Evolutionary conservation across 2,329 filamentous ascomycete genomes (phyloP).

Genomic region (Pseudonectria buxi): DNA sequence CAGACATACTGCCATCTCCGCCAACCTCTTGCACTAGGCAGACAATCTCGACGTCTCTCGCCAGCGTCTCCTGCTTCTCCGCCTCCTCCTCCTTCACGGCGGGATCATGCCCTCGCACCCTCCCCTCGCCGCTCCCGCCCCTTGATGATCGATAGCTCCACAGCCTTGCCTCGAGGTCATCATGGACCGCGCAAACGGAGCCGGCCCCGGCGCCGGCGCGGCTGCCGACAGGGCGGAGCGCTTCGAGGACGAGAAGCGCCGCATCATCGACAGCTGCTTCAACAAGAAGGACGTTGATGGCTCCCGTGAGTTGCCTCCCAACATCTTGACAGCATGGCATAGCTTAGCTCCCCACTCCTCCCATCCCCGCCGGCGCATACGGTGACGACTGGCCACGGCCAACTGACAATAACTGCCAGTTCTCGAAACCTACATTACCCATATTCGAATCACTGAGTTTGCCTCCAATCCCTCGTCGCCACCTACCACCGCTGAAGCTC

Average conservation of each 20-base stretch:
- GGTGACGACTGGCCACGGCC: background rate
- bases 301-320: slow-evolving; percentile 64
- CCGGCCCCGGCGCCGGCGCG: slow-evolving; percentile 26
- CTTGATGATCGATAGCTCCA: slow-evolving; percentile 14
- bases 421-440: slow-evolving; percentile 91
- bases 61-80: background rate
- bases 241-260: slow-evolving; percentile 93
- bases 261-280: slow-evolving; percentile 94
- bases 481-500: slow-evolving; percentile 72
- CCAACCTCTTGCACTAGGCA: too few relatives aligned
- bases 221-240: slow-evolving; percentile 57
- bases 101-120: slow-evolving; percentile 24
- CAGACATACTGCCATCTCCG: too few relatives aligned
- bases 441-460: slow-evolving; percentile 87
- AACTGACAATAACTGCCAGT: slow-evolving; percentile 21
- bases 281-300: slow-evolving; percentile 82
- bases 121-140: slow-evolving; percentile 15
- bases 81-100: slow-evolving; percentile 3
- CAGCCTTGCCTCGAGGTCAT: slow-evolving; percentile 2
- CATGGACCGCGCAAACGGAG: slow-evolving; percentile 36
- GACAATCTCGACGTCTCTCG: background rate
- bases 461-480: slow-evolving; percentile 74
- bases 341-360: background rate
- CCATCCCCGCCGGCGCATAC: background rate
- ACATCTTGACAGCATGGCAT: background rate